These are phyloP conservation scores for Aaosphaeria arxii DNA, from an alignment of 2,329 filamentous ascomycete genomes.

Conservation along the genomic window DNA sequence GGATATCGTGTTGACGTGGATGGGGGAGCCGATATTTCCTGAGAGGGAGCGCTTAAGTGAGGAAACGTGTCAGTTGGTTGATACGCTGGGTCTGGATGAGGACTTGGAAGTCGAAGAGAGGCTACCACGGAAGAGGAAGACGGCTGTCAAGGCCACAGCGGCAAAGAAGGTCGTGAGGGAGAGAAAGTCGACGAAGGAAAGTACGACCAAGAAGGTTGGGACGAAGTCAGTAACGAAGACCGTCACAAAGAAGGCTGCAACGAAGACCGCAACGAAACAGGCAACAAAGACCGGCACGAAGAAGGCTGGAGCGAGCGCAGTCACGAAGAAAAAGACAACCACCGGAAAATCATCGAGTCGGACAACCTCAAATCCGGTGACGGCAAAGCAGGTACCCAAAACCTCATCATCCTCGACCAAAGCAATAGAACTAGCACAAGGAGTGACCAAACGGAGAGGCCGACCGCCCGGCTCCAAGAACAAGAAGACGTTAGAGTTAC, in stretches of 20 bases:
- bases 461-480: background rate
- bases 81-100: background rate
- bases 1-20: constrained; percentile 37
- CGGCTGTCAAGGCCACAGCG: background rate
- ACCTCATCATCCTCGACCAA: too few relatives aligned
- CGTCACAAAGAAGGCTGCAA: background rate
- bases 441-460: background rate
- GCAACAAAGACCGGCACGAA: background rate
- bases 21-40: constrained; percentile 33
- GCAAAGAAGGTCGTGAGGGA: background rate
- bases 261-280: background rate
- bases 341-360: too few relatives aligned
- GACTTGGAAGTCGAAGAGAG: background rate
- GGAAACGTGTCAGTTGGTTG: constrained; percentile 18
- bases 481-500: background rate
- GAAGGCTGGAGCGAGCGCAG: too few relatives aligned
- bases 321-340: too few relatives aligned
- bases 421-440: too few relatives aligned
- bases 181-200: too few relatives aligned
- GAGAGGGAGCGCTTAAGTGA: constrained; percentile 19
- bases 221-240: background rate
- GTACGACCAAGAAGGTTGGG: background rate
- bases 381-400: too few relatives aligned
- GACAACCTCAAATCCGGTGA: too few relatives aligned
- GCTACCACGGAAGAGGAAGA: background rate